These are phyloP conservation scores for Petrea volubilis DNA, from an alignment of 257 asterid genomes.

Conservation along the genomic window DNA sequence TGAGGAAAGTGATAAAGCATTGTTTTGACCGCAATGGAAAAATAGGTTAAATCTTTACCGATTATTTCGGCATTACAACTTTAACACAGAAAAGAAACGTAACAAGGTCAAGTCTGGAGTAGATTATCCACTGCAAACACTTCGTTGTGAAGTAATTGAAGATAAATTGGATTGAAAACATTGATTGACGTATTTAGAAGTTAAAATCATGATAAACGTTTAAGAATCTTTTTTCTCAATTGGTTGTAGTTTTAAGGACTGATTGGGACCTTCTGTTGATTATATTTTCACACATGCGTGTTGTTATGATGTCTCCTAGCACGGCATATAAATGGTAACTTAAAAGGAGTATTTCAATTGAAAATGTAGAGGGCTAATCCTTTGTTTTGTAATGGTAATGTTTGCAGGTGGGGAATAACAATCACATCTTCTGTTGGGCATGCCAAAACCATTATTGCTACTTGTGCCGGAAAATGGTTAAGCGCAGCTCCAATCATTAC, in stretches of 20 bases:
- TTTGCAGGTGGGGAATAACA: slow-evolving; percentile 69
- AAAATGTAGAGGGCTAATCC: neutral
- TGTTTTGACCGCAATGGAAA: neutral
- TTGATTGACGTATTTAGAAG: neutral
- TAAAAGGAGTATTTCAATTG: no score
- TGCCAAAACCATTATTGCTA: slow-evolving; percentile 90
- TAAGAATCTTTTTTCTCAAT: no score
- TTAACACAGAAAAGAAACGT: neutral
- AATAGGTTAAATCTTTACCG: neutral
- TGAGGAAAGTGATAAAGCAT: slow-evolving; percentile 25
- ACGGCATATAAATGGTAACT: neutral
- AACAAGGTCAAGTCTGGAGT: neutral
- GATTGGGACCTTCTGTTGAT: no score
- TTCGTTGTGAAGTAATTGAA: no score
- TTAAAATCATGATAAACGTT: no score
- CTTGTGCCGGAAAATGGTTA: slow-evolving; percentile 67
- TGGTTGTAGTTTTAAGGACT: no score
- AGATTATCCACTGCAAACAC: neutral
- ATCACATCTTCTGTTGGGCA: slow-evolving; percentile 91
- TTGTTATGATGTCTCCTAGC: no score
- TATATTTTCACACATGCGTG: no score
- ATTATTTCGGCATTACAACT: neutral
- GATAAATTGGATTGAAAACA: neutral
- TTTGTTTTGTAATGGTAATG: neutral
- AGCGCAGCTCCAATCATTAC: slow-evolving; percentile 67